Base-by-base conservation (phyloP, 495 filamentous ascomycete species). In the Lophiotrema nucula region DNA sequence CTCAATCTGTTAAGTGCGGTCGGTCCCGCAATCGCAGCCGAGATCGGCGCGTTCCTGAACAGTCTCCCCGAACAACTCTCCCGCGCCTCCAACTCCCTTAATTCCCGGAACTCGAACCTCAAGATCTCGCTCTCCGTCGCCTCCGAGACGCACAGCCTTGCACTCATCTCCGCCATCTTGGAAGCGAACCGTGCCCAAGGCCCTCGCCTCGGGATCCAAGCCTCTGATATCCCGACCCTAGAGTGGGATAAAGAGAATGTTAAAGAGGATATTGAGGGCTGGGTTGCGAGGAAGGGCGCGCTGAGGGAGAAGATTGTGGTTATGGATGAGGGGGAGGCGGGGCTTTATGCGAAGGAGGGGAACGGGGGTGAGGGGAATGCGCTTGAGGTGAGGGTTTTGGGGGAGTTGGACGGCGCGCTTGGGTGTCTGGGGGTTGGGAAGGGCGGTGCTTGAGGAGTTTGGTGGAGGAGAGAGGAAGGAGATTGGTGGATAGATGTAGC, bases 1-100 rank as follows among this genome's bases (percentile, higher is more conserved):
- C 79, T 98, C 28, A 97, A 97, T 69, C 78, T 98, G 27, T 83
- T 98, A 35, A 81, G 84, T 59, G 83, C 88, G 24, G 84, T 97
- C 22, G 88, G 90, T 19, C 76, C 84, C 1, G 82, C 88, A 2
- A 79, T 73, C 61, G 90, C 90, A 1, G 83, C 84, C 0, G 95
- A 98, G 63, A 83, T 97, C 21, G 81, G 87, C 1, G 82, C 83
- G 43, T 95, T 96, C 70, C 81, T 97, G 16, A 92, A 90, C 64
- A 85, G 88, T 65, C 95, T 93, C 66, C 84, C 87, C 22, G 79
- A 81, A 33, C 83, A 95, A 33, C 80, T 97, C 10, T 67, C 66
- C 19, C 63, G 63, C 41, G 58, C 63, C 31, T 56, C 56, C 26
- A 59, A 59, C 26, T 35, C 56, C 12, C 48, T 65, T 0, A 60